Base-by-base conservation (phyloP, 2,329 filamentous ascomycete species). In the Cladophialophora carrionii region DNA sequence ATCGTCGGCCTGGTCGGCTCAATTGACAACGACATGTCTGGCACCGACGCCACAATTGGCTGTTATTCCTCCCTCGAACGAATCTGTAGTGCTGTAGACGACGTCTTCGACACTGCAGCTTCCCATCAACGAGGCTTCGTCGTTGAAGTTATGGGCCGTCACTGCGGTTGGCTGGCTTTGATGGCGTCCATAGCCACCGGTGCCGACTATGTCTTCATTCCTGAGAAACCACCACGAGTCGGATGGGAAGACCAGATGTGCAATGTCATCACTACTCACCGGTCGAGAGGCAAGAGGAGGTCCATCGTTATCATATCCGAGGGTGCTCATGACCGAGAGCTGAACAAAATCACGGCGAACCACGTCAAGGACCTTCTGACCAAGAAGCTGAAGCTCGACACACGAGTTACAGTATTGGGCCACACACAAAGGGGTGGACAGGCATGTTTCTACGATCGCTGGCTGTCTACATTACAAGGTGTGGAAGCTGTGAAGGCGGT, bases 251-350 rank as follows among this genome's bases (percentile, higher is more conserved):
- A 91, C 65, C 89, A 96, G 65, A 96, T 97, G 92, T 90, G 87
- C 74, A 79, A 83, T 24, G 87, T 95, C 59, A 88, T 97, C 63
- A 84, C 84, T 63, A 87, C 89, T 78, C 95, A 98, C 80, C 89
- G 95, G 70, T 83, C 84, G 68, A 84, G 92, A 74, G 95, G 95
- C 74, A 99, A 98, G 85, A 87, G 95, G 73, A 96, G 96, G 83
- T 98, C 95, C 1, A 98, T 98, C 73, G 94, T 99, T 73, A 96
- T 99, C 73, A 90, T 99, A 59, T 95, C 95, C 59, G 95, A 99
- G 79, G 95, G 95, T 71, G 95, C 95, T 54, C 89, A 93, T 71
- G 93, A 97, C 79, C 85, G 85, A 69, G 80, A 94, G 60, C 87
- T 96, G 64, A 90, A 89, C 75, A 94, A 91, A 78, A 96, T 99